Evolutionary conservation across 768 basidiomycete species (phyloP).

Genomic region (Paxillus involutus): DNA sequence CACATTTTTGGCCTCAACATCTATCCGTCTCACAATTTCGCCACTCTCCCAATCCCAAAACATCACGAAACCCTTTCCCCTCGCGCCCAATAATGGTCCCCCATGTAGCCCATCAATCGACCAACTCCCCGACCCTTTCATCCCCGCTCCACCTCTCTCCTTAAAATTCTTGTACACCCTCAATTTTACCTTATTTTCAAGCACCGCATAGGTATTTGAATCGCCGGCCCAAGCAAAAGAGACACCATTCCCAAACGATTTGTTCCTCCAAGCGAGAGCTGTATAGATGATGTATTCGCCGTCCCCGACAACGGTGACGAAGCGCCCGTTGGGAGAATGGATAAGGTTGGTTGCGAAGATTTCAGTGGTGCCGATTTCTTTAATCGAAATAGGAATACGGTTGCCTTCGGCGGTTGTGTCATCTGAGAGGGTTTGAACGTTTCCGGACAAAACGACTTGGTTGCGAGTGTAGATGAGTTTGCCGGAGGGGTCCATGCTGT

Average conservation of each 20-base stretch:
- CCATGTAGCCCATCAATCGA: conserved; percentile 83
- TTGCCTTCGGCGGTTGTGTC: conserved; percentile 71
- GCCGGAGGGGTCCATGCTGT: conserved; percentile 92
- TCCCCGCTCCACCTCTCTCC: conserved; percentile 65
- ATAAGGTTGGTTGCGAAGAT: conserved; percentile 82
- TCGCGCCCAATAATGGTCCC: conserved; percentile 80
- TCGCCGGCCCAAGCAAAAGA: conserved; percentile 97
- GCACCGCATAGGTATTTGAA: conserved; percentile 94
- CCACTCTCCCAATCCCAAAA: conserved; percentile 99
- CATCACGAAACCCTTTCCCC: conserved; percentile 88
- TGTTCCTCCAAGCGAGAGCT: conserved; percentile 97
- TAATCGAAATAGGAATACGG: conserved; percentile 70
- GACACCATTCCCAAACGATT: conserved; percentile 88
- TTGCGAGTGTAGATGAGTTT: conserved; percentile 95
- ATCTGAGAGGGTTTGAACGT: conserved; percentile 60
- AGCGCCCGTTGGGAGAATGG: conserved; percentile 96
- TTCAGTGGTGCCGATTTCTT: conserved; percentile 95
- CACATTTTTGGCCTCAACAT: conserved; percentile 93
- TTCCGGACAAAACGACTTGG: conserved; percentile 87
- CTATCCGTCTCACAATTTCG: conserved; percentile 89
- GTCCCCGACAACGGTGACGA: conserved; percentile 95
- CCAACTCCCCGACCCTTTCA: conserved; percentile 85
- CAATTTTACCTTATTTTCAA: conserved; percentile 84
- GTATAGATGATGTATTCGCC: conserved; percentile 99
- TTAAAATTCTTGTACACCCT: conserved; percentile 92